Percentiles rank a stretch among this genome's conserved stretches.
Conservation (phyloP, 257 asterid species). For the Salvia miltiorrhiza region DNA sequence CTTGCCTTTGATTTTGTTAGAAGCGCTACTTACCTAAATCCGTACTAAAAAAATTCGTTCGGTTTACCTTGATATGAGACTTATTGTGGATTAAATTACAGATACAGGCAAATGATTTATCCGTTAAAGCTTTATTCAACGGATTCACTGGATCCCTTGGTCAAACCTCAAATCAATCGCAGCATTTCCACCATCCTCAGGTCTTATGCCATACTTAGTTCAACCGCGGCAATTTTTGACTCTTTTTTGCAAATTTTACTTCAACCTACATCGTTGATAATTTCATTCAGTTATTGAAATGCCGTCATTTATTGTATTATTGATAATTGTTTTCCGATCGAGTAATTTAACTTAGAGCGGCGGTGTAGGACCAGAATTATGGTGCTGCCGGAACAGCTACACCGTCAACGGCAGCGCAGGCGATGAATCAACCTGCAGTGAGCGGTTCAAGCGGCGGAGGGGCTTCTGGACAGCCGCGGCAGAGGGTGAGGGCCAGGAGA, state of each 20-base stretch:
- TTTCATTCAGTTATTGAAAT: background rate
- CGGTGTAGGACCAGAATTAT: slow-evolving; percentile 40
- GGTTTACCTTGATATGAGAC: background rate
- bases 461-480: slow-evolving; percentile 51
- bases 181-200: slow-evolving; percentile 50
- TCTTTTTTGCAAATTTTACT: background rate
- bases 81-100: slow-evolving; percentile 10
- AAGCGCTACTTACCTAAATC: background rate
- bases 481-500: slow-evolving; percentile 74
- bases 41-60: background rate
- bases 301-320: background rate
- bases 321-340: background rate
- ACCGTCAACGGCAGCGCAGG: slow-evolving; percentile 49
- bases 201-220: slow-evolving; percentile 9
- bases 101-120: slow-evolving; percentile 49
- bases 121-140: slow-evolving; percentile 53
- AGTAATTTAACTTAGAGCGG: slow-evolving; percentile 1
- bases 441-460: slow-evolving; percentile 61
- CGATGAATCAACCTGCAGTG: slow-evolving; percentile 45
- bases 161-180: slow-evolving; percentile 47
- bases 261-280: background rate
- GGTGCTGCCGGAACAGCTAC: slow-evolving; percentile 29
- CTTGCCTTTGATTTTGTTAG: background rate
- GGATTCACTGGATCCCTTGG: slow-evolving; percentile 60
- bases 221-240: background rate